A percentile compares a stretch with the other conserved stretches of the same genome.
phyloP scores from a whole-genome alignment of 75 land plant species.

The Larix kaempferi region DNA sequence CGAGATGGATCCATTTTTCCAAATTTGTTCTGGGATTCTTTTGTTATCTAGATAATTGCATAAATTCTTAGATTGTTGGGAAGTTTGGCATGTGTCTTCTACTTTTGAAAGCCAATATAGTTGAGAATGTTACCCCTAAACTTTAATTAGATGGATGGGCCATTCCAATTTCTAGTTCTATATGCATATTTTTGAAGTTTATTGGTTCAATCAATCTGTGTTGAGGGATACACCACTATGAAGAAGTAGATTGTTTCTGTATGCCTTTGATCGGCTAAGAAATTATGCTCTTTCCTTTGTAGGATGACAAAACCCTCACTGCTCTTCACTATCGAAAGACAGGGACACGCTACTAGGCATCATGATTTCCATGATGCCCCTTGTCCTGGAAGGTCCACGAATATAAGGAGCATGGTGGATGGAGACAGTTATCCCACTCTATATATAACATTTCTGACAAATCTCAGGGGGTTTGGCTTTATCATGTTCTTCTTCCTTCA shows the following conservation, averaged over 20 bases:
- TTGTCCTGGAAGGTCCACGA: background rate
- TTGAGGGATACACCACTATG: background rate
- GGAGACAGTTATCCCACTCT: background rate
- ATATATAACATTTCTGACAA: background rate
- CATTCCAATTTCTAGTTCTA: no score
- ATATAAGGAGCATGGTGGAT: no score
- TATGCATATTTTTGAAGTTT: no score
- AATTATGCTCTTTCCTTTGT: conserved; percentile 9
- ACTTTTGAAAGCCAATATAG: no score
- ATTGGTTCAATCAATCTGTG: background rate
- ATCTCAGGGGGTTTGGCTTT: background rate
- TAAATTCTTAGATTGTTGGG: no score
- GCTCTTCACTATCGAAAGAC: conserved; percentile 55
- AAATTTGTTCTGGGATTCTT: no score
- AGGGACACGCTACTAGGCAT: conserved; percentile 35
- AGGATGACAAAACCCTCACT: conserved; percentile 39
- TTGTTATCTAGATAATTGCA: no score
- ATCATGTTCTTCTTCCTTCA: background rate
- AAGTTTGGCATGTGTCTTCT: no score
- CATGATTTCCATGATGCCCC: background rate
- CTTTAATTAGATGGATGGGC: no score
- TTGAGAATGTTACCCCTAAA: no score
- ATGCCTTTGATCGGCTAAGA: background rate
- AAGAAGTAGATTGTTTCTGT: background rate
- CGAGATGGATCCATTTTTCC: no score